Base-by-base conservation (phyloP, 495 filamentous ascomycete genomes). In the Xanthoparmelia taractica region DNA sequence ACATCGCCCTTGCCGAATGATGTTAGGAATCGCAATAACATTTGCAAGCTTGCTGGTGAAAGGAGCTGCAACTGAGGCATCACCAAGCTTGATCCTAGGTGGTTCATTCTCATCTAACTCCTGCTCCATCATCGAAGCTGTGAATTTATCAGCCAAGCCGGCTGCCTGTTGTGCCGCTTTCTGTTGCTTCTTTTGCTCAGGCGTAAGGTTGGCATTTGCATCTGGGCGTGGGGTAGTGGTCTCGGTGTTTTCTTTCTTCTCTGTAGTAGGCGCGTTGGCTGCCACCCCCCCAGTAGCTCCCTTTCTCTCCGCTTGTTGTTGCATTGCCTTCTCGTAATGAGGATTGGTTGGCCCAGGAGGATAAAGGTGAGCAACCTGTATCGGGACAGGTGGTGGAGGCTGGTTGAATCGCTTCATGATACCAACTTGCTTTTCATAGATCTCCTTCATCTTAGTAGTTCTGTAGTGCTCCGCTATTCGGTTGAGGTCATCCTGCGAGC, bases 11-110 rank as follows among this genome's bases (percentile, higher is more conserved):
- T 99, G 94, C 64, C 94, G 88, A 67, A 99, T 90, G 68, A 99
- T 99, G 78, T 99, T 97, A 23, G 94, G 92, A 65, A 99, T 93
- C 50, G 94, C 94, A 67, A 99, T 84, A 58, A 99, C 94, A 69
- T 97, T 96, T 61, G 91, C 90, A 34, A 99, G 81, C 75, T 99
- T 99, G 76, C 91, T 96, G 0, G 94, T 99, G 72, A 99, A 99
- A 0, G 94, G 94, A 3, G 94, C 94, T 58, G 94, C 94, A 47
- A 96, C 92, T 0, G 95, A 97, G 10, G 94, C 94, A 77, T 99
- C 94, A 61, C 94, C 94, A 58, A 99, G 85, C 78, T 99, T 97
- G 73, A 99, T 93, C 2, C 91, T 89, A 3, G 94, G 94, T 0
- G 94, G 93, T 71, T 97, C 94, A 72, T 85, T 87, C 25, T 95